Base-by-base conservation (phyloP, 1,284 basidiomycete genomes). In the Rhodotorula sp. region DNA sequence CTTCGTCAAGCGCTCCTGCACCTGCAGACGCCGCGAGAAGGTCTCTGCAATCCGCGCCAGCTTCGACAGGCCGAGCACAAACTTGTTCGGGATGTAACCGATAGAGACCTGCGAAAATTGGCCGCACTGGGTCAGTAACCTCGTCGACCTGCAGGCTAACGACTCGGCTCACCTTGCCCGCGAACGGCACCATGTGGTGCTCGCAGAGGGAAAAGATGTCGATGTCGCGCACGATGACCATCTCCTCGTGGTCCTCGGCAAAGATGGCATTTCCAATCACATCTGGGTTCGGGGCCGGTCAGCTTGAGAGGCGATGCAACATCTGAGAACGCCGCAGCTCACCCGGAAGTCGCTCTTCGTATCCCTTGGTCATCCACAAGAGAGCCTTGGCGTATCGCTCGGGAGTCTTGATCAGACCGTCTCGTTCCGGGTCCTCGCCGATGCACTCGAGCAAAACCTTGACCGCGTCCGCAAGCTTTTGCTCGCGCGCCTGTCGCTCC, bases 221-320 rank as follows among this genome's bases (percentile, higher is more conserved):
- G 78, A 99, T 99, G 80, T 99, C 95, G 71, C 91, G 87, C 61
- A 99, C 96, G 73, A 99, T 89, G 65, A 99, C 95, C 94, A 99
- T 96, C 82, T 99, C 96, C 79, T 99, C 96, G 83, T 99, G 96
- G 82, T 99, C 93, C 82, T 99, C 96, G 64, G 94, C 91, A 80
- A 99, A 99, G 54, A 99, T 89, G 63, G 96, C 96, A 84, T 97
- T 93, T 81, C 97, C 96, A 76, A 99, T 97, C 75, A 99, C 95
- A 80, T 99, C 95, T 91, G 82, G 82, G 29, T 29, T 29, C 26
- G 20, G 24, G 10, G 10, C 18, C 3, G 3, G 37, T 62, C 56
- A 60, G 66, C 22, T 18, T 12, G 17, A n/a, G 7, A 14, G 17
- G 22, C n/a, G 6, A 6, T 1, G 7, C 12, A 7, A 5, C 7